phyloP scores from a whole-genome alignment of 176 grass and related monocot genomes.

The Oryza brachyantha region DNA sequence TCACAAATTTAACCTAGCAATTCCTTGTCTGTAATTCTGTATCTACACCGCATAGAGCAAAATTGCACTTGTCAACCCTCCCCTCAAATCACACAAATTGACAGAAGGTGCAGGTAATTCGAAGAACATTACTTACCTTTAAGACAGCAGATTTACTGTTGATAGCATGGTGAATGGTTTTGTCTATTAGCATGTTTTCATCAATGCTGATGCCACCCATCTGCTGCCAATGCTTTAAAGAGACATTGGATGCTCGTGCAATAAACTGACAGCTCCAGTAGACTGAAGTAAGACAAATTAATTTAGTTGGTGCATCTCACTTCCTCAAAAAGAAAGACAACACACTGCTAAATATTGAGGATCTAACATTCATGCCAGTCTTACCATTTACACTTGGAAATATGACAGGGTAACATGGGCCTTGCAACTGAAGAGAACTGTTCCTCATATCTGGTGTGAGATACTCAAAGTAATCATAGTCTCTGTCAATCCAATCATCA shows the following conservation, averaged over 20 bases:
- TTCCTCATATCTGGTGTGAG: constrained; percentile 90
- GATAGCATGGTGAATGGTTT: constrained; percentile 76
- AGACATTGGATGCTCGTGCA: constrained; percentile 80
- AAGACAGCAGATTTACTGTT: constrained; percentile 77
- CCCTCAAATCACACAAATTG: not conserved
- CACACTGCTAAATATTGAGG: not conserved
- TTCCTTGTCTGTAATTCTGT: not conserved
- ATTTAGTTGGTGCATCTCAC: not conserved
- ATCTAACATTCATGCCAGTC: not conserved
- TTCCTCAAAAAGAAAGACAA: not conserved
- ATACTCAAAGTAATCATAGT: constrained; percentile 97
- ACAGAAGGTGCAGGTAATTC: constrained; percentile 1
- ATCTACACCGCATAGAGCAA: not conserved
- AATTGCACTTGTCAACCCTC: not conserved
- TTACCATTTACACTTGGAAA: constrained; percentile 95
- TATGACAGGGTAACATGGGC: constrained; percentile 93
- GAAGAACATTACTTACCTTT: constrained; percentile 54
- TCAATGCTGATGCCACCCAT: constrained; percentile 85
- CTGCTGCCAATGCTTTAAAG: constrained; percentile 90
- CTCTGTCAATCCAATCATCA: constrained; percentile 92
- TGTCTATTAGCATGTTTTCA: constrained; percentile 87
- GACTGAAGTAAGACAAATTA: constrained; percentile 44
- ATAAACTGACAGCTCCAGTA: constrained; percentile 97
- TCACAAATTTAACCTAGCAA: not conserved
- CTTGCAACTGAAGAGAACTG: constrained; percentile 87